Evolutionary conservation across 2,329 filamentous ascomycete genomes (phyloP), one percentile per base, ranked within the genome.

Genomic region (Parasarocladium wereldwijsianum): DNA sequence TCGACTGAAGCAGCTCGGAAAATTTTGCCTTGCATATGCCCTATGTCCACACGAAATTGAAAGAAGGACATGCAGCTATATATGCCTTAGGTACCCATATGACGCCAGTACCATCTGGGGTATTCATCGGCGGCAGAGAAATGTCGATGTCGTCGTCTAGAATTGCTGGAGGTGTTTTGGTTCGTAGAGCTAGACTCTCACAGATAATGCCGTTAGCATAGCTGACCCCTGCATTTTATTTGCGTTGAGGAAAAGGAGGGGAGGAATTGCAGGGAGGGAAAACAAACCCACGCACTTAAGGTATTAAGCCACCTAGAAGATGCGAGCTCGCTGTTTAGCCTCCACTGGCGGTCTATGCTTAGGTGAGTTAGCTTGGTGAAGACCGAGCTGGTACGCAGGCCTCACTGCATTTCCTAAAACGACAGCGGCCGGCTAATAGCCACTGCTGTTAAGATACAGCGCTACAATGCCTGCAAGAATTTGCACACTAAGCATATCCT

Each of bases 281-380:
- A 2, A 5, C 10, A 2, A 2, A 10, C 31, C 25, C 31, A 56
- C 54, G 42, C 58, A 59, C 31, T 60, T 56, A 5, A 58, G 38
- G 4, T 39, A 40, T 21, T 59, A 60, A 3, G 52, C 50, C 6
- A 58, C 46, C 57, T 55, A 60, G 24, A 60, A 60, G 2, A 59
- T 42, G 0, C 54, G 42, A 3, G 43, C 42, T 16, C 55, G 40
- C 17, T 57, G 52, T n/a, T 46, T 42, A 2, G 43, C 43, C 4
- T 55, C 46, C 9, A 22, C 8, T 8, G 27, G 14, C 6, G 28
- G 6, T 10, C 20, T 21, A 9, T 30, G 28, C 13, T n/a, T 17
- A 17, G 19, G 28, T 11, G 28, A 30, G 0, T 48, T 46, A 0
- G 44, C 37, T 1, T 49, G 43, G 17, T 60, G 52, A 5, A 60